Percentiles rank a stretch among this genome's conserved stretches.
These are phyloP conservation scores for Daldinia grandis DNA, from an alignment of 495 filamentous ascomycete genomes.

Conservation along the genomic window DNA sequence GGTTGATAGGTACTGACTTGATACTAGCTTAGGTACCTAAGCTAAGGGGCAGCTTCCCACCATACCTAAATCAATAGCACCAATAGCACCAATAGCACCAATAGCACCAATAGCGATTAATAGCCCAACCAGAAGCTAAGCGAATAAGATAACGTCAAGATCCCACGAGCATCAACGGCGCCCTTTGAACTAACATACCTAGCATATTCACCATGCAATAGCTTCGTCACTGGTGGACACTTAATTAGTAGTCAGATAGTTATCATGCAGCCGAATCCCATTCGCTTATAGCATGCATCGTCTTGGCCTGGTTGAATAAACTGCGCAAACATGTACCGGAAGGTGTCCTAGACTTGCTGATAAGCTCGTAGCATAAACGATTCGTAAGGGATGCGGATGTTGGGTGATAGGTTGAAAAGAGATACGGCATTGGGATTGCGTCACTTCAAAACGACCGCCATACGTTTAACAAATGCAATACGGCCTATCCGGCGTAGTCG, in stretches of 20 bases:
- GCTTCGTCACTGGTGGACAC: constrained; percentile 10
- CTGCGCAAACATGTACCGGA: constrained; percentile 9
- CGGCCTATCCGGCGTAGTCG: constrained; percentile 7
- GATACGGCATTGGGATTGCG: constrained; percentile 12
- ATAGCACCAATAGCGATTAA: constrained; percentile 7
- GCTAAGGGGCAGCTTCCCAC: constrained; percentile 11
- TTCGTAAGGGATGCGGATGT: background rate
- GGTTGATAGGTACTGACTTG: constrained; percentile 10
- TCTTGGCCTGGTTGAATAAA: constrained; percentile 2
- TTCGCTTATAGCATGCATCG: constrained; percentile 15
- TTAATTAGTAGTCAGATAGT: constrained; percentile 9
- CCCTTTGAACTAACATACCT: constrained; percentile 29
- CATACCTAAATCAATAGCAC: constrained; percentile 26
- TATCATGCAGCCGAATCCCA: constrained; percentile 13
- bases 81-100: too few species aligned
- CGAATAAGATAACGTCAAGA: constrained; percentile 54
- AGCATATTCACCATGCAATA: constrained; percentile 18
- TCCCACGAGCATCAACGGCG: constrained; percentile 50
- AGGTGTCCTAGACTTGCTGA: constrained; percentile 10
- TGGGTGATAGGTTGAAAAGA: constrained; percentile 6
- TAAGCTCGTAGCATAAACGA: background rate
- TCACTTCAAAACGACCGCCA: constrained; percentile 29
- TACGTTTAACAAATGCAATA: constrained; percentile 25
- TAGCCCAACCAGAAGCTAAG: constrained; percentile 24
- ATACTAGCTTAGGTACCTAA: constrained; percentile 5